phyloP scores from a whole-genome alignment of 2,329 filamentous ascomycete species.

The Exophiala spinifera region DNA sequence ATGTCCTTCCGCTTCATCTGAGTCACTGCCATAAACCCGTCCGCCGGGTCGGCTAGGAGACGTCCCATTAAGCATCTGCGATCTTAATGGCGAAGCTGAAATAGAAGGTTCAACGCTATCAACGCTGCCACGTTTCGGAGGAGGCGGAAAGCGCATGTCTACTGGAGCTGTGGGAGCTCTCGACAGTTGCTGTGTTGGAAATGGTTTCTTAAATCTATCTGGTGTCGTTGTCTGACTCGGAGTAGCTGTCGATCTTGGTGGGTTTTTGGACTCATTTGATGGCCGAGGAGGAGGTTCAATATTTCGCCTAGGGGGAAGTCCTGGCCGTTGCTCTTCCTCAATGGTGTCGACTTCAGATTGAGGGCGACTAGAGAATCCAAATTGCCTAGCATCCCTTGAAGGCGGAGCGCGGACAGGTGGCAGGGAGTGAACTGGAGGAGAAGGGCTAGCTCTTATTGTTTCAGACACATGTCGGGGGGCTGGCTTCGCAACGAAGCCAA shows the following conservation, averaged over 20 bases:
- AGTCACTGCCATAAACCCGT: constrained; percentile 41
- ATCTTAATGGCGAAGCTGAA: constrained; percentile 6
- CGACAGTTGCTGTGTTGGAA: constrained; percentile 13
- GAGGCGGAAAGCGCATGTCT: constrained; percentile 32
- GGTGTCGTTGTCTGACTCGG: neutral
- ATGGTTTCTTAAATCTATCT: constrained; percentile 20
- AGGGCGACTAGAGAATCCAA: constrained; percentile 21
- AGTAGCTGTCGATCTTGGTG: constrained; percentile 4
- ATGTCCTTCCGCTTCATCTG: constrained; percentile 47
- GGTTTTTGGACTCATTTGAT: constrained; percentile 26
- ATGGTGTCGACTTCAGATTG: constrained; percentile 4
- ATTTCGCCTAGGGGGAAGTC: constrained; percentile 45
- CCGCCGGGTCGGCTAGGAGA: constrained; percentile 9
- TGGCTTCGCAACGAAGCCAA: constrained; percentile 44
- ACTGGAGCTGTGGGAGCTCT: constrained; percentile 27
- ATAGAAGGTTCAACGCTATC: constrained; percentile 10
- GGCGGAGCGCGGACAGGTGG: constrained; percentile 11
- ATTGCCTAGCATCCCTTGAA: constrained; percentile 24
- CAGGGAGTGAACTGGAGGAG: constrained; percentile 28
- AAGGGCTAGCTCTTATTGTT: constrained; percentile 15
- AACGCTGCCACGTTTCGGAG: constrained; percentile 32
- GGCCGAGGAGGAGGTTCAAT: constrained; percentile 29
- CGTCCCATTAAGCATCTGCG: constrained; percentile 16
- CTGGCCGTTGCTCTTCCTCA: constrained; percentile 43
- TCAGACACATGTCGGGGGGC: constrained; percentile 37